Evolutionary conservation across 2,329 filamentous ascomycete species (phyloP).

Genomic region (Paracorniculantispora psalliotae): DNA sequence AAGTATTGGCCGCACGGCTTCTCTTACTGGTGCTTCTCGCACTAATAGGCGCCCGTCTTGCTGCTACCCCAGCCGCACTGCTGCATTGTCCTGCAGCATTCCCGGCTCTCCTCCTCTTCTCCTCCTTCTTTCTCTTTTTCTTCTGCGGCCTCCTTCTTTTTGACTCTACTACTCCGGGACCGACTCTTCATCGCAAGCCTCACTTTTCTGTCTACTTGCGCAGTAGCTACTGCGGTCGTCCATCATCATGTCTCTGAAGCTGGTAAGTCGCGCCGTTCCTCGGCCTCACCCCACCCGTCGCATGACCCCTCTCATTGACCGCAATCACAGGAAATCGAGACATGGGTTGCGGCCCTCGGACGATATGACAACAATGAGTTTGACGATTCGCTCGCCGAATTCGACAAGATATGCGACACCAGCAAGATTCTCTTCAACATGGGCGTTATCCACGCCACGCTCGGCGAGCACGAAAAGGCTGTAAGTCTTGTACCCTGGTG

Average conservation of each 20-base stretch:
- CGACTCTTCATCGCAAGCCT: not conserved
- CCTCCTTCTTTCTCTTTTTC: constrained; percentile 1
- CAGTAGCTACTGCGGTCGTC: constrained; percentile 16
- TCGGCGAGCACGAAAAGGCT: constrained; percentile 93
- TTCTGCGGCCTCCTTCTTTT: not conserved
- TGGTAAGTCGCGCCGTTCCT: constrained; percentile 36
- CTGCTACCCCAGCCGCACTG: constrained; percentile 13
- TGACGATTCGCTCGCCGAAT: constrained; percentile 78
- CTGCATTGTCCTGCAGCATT: constrained; percentile 11
- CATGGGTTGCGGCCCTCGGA: constrained; percentile 86
- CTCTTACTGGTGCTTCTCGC: constrained; percentile 4
- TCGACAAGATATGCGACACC: constrained; percentile 85
- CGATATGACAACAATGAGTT: constrained; percentile 98
- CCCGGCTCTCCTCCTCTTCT: not conserved
- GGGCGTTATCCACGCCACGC: constrained; percentile 92
- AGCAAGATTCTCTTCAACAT: constrained; percentile 99
- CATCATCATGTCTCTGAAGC: constrained; percentile 54
- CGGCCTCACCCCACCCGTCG: not conserved
- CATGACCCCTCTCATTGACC: not conserved
- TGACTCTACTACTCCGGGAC: not conserved
- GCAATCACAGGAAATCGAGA: constrained; percentile 81
- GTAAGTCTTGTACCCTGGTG: constrained; percentile 50
- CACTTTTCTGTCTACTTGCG: not conserved
- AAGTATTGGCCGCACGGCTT: constrained; percentile 11
- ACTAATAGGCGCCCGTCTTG: constrained; percentile 11